A percentile compares a stretch with the other conserved stretches of the same genome.
phyloP scores from a whole-genome alignment of 371 early-diverging fungal genomes.

The Conidiobolus incongruus region DNA sequence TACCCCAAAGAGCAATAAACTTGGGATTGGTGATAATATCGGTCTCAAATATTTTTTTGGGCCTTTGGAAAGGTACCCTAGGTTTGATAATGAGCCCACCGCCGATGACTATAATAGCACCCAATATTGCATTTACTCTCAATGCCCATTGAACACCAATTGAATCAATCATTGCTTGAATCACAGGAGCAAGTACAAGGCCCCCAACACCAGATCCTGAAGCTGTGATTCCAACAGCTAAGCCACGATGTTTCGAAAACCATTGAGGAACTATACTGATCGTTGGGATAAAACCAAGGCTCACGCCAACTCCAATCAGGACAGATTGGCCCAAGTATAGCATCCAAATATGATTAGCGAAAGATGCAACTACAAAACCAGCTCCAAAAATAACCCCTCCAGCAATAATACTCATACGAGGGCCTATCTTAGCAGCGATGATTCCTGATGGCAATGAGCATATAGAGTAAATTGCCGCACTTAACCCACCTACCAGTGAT shows the following conservation, averaged over 20 bases:
- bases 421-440: not conserved
- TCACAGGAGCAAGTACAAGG: conserved; percentile 38
- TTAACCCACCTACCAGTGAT: not conserved
- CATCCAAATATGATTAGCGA: conserved; percentile 17
- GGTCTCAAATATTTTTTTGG: too few relatives aligned
- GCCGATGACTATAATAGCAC: conserved; percentile 17
- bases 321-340: conserved; percentile 23
- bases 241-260: conserved; percentile 39
- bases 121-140: conserved; percentile 27
- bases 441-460: not conserved
- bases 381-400: not conserved
- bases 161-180: conserved; percentile 23
- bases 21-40: too few relatives aligned
- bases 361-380: conserved; percentile 1
- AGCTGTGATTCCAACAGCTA: conserved; percentile 50
- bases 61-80: too few relatives aligned
- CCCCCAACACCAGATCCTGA: conserved; percentile 65
- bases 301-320: conserved; percentile 21
- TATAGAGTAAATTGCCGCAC: not conserved
- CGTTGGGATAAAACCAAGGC: conserved; percentile 32
- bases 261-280: conserved; percentile 41
- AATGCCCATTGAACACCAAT: conserved; percentile 36
- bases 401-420: not conserved
- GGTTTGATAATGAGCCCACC: not conserved
- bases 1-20: too few relatives aligned